Conservation (phyloP, 2,329 filamentous ascomycete genomes). For the Lasiodiplodia sp. region DNA sequence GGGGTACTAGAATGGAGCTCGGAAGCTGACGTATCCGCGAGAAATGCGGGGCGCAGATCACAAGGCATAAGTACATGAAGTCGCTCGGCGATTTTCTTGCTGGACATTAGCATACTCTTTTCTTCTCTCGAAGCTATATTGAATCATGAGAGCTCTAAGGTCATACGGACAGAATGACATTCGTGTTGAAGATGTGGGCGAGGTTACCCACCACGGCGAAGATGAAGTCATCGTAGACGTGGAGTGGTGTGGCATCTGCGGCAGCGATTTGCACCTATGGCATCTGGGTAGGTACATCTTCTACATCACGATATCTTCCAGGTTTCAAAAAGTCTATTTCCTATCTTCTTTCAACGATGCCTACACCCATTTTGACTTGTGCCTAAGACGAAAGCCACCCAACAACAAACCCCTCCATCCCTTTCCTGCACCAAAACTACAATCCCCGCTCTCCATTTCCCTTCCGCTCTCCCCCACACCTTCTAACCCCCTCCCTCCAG, state of each 20-base stretch:
- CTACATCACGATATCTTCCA: not conserved
- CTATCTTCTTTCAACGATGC: not conserved
- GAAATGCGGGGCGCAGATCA: not conserved
- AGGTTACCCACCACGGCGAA: conserved; percentile 36
- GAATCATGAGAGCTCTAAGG: conserved; percentile 43
- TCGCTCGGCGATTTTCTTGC: not conserved
- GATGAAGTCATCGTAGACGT: conserved; percentile 41
- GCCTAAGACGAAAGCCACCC: too few species aligned
- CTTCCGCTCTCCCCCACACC: not conserved
- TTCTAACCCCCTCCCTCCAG: conserved; percentile 19
- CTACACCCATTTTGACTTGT: not conserved
- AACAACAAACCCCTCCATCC: not conserved
- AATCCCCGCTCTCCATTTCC: not conserved
- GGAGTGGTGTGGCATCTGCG: conserved; percentile 44
- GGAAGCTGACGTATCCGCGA: not conserved
- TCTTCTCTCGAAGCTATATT: not conserved
- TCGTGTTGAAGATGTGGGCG: conserved; percentile 38
- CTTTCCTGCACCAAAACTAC: too few species aligned
- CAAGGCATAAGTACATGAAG: not conserved
- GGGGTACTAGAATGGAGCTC: not conserved
- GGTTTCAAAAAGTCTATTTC: too few species aligned
- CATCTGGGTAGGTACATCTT: conserved; percentile 35
- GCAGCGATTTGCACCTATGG: conserved; percentile 42
- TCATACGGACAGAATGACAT: conserved; percentile 40
- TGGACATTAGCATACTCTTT: not conserved